Evolutionary conservation across 2,329 filamentous ascomycete species (phyloP).

Genomic region (Malbranchea zuffiana): DNA sequence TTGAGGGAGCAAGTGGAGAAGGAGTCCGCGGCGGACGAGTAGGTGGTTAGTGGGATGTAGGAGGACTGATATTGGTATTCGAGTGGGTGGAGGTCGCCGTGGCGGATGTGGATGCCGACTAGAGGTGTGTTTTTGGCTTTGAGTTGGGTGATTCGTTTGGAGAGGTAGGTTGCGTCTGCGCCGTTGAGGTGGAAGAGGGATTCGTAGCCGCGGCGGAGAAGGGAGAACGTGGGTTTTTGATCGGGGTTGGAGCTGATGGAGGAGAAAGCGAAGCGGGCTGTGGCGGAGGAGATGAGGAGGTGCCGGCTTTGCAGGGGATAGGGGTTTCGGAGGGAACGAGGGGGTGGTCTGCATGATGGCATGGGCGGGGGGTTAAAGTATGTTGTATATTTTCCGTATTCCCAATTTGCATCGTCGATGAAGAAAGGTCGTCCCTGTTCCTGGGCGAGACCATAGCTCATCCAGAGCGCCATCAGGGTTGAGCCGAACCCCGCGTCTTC

Average conservation of each 20-base stretch:
- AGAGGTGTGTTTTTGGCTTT: slow-evolving; percentile 41
- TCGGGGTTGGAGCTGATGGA: slow-evolving; percentile 43
- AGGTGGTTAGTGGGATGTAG: slow-evolving; percentile 65
- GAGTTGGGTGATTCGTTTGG: slow-evolving; percentile 48
- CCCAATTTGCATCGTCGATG: slow-evolving; percentile 73
- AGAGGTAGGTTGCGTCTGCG: slow-evolving; percentile 56
- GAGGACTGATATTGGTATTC: slow-evolving; percentile 66
- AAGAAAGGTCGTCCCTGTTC: slow-evolving; percentile 69
- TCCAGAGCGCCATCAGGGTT: slow-evolving; percentile 69
- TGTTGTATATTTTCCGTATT: slow-evolving; percentile 62
- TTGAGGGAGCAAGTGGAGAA: slow-evolving; percentile 25
- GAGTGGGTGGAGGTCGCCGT: slow-evolving; percentile 65
- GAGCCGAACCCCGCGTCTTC: slow-evolving; percentile 65
- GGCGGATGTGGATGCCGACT: slow-evolving; percentile 68
- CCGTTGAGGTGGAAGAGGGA: slow-evolving; percentile 59
- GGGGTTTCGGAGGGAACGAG: slow-evolving; percentile 64
- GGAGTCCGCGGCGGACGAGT: slow-evolving; percentile 46
- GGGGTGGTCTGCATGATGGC: slow-evolving; percentile 58
- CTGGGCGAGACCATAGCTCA: slow-evolving; percentile 67
- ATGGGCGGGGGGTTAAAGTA: slow-evolving; percentile 60
- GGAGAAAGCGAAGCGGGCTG: slow-evolving; percentile 54
- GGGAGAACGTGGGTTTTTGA: slow-evolving; percentile 53
- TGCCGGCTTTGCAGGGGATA: slow-evolving; percentile 68
- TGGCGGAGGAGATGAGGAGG: slow-evolving; percentile 61
- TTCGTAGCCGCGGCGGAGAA: slow-evolving; percentile 61